These are phyloP conservation scores for Termitomyces sp. DNA, from an alignment of 768 basidiomycete species.

Conservation along the genomic window DNA sequence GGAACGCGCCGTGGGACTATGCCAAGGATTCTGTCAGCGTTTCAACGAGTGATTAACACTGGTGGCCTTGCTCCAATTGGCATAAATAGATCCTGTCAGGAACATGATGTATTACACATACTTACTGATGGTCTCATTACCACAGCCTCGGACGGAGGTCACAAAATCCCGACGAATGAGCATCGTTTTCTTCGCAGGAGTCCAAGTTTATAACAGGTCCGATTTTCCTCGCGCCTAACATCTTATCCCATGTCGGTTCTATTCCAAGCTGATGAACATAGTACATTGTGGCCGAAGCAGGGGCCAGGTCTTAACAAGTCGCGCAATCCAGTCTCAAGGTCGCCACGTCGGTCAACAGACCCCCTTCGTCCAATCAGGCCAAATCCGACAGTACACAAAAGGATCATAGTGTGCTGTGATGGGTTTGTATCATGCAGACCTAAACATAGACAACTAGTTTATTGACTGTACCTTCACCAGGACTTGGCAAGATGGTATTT, in stretches of 20 bases:
- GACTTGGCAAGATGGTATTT: conserved; percentile 68
- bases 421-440: conserved; percentile 38
- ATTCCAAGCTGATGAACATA: conserved; percentile 1
- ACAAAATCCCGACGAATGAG: neutral
- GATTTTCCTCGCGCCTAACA: neutral
- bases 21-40: neutral
- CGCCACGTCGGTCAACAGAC: conserved; percentile 28
- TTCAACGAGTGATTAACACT: neutral
- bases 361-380: conserved; percentile 17
- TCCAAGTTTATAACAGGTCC: neutral
- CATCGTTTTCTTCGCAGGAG: conserved; percentile 7
- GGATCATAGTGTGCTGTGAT: conserved; percentile 71
- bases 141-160: neutral
- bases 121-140: neutral
- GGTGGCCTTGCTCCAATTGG: neutral
- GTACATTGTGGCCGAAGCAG: neutral
- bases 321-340: conserved; percentile 3
- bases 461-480: conserved; percentile 23
- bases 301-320: neutral
- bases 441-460: neutral
- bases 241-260: conserved; percentile 3
- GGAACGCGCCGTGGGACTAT: neutral
- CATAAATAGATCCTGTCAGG: neutral
- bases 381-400: conserved; percentile 33
- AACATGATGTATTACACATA: neutral